phyloP scores from a whole-genome alignment of 257 asterid genomes.

The Solanum ossicruentum region DNA sequence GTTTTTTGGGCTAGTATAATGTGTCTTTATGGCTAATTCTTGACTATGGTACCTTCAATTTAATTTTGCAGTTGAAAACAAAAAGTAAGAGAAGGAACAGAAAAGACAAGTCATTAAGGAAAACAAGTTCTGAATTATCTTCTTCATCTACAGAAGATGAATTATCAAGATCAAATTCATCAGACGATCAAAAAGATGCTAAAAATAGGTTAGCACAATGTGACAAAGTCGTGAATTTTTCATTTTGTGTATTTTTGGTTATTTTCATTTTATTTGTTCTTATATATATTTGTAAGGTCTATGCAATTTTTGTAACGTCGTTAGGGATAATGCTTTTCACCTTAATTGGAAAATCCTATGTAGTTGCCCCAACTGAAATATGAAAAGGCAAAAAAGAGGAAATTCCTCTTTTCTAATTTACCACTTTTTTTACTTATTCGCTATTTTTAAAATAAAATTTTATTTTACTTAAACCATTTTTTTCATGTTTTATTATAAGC shows the following conservation, averaged over 20 bases:
- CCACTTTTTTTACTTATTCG: not conserved
- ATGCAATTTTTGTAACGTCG: not conserved
- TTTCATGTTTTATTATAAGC: too few relatives aligned
- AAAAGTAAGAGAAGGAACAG: not conserved
- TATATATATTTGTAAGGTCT: not conserved
- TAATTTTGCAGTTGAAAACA: not conserved
- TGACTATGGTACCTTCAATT: not conserved
- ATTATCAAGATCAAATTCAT: not conserved
- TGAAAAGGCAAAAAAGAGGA: too few relatives aligned
- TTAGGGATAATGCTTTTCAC: not conserved
- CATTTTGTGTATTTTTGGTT: not conserved
- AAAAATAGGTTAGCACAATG: not conserved
- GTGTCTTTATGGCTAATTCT: too few relatives aligned
- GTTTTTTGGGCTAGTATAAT: not conserved
- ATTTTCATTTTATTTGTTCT: not conserved
- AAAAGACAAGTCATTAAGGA: not conserved
- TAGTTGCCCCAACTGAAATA: not conserved
- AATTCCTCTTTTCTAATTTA: too few relatives aligned
- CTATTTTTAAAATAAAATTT: too few relatives aligned
- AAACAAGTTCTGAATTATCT: not conserved
- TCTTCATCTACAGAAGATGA: not conserved
- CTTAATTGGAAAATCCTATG: not conserved
- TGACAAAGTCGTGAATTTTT: not conserved
- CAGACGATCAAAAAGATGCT: not conserved
- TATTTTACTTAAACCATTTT: too few relatives aligned